A percentile compares a stretch with the other conserved stretches of the same genome.
phyloP scores from a whole-genome alignment of 495 filamentous ascomycete species.

The Neurospora sp. region DNA sequence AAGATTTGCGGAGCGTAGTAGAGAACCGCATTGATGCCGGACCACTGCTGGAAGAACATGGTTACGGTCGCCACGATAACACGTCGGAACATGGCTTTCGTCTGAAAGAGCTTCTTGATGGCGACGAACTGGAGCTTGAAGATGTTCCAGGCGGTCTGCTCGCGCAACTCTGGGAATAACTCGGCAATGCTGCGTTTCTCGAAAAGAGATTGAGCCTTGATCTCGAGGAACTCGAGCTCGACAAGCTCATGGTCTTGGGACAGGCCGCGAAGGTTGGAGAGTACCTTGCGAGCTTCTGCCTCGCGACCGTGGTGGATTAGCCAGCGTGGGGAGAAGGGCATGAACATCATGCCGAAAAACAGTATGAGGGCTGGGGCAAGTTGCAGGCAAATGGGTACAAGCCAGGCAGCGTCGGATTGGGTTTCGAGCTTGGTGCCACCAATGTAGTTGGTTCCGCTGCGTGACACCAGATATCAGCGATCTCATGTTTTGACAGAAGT shows the following conservation, averaged over 20 bases:
- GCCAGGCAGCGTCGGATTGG: slow-evolving; percentile 63
- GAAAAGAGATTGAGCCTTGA: slow-evolving; percentile 68
- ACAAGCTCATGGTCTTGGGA: slow-evolving; percentile 52
- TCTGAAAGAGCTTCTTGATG: slow-evolving; percentile 62
- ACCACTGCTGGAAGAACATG: slow-evolving; percentile 75
- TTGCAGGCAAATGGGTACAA: slow-evolving; percentile 54
- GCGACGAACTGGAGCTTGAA: slow-evolving; percentile 65
- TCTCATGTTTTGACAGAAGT: slow-evolving; percentile 11
- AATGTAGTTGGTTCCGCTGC: slow-evolving; percentile 60
- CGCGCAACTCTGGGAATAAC: slow-evolving; percentile 57
- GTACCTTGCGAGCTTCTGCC: slow-evolving; percentile 55
- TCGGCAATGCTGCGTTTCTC: slow-evolving; percentile 66
- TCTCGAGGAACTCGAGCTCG: slow-evolving; percentile 70
- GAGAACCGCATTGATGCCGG: slow-evolving; percentile 61
- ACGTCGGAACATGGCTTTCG: slow-evolving; percentile 63
- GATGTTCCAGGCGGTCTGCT: slow-evolving; percentile 47
- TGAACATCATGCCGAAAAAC: slow-evolving; percentile 62
- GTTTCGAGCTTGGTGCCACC: slow-evolving; percentile 50
- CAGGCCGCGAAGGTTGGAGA: slow-evolving; percentile 56
- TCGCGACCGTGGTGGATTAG: slow-evolving; percentile 64
- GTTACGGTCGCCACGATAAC: slow-evolving; percentile 57
- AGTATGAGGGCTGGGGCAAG: slow-evolving; percentile 50
- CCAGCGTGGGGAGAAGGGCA: slow-evolving; percentile 80
- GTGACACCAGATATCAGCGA: not conserved
- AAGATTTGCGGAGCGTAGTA: slow-evolving; percentile 72